These are phyloP conservation scores for Gynandropsis gynandra DNA, from an alignment of 345 rosid species.

Conservation along the genomic window DNA sequence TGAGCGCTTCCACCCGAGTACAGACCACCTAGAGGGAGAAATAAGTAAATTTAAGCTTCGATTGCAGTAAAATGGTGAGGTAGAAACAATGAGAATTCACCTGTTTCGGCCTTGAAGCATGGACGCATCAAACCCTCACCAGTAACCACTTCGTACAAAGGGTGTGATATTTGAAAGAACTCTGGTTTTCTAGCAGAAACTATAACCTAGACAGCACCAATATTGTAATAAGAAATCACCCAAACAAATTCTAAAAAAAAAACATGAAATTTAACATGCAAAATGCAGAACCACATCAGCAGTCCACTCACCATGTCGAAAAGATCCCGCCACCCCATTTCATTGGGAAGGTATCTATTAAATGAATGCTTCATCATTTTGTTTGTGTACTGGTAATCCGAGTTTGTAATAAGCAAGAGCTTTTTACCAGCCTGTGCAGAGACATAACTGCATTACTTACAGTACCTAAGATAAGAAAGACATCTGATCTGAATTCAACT, in stretches of 20 bases:
- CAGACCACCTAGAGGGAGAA: slow-evolving; percentile 49
- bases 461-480: slow-evolving; percentile 3
- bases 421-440: slow-evolving; percentile 82
- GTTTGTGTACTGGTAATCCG: slow-evolving; percentile 87
- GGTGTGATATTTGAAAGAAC: slow-evolving; percentile 97
- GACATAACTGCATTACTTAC: slow-evolving; percentile 15
- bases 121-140: slow-evolving; percentile 97
- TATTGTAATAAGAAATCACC: neutral
- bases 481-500: neutral
- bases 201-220: slow-evolving; percentile 54
- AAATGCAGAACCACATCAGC: slow-evolving; percentile 7
- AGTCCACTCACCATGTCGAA: slow-evolving; percentile 62
- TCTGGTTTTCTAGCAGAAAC: slow-evolving; percentile 97
- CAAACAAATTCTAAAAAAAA: neutral
- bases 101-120: slow-evolving; percentile 82
- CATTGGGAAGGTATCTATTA: slow-evolving; percentile 80
- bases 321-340: slow-evolving; percentile 89
- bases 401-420: slow-evolving; percentile 91
- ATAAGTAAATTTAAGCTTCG: neutral
- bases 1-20: slow-evolving; percentile 98
- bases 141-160: slow-evolving; percentile 88
- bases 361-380: slow-evolving; percentile 98
- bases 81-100: slow-evolving; percentile 32
- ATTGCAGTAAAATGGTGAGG: neutral
- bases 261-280: neutral